Evolutionary conservation across 179 eudicot genomes (phyloP).

Genomic region (Corrigiola litoralis): DNA sequence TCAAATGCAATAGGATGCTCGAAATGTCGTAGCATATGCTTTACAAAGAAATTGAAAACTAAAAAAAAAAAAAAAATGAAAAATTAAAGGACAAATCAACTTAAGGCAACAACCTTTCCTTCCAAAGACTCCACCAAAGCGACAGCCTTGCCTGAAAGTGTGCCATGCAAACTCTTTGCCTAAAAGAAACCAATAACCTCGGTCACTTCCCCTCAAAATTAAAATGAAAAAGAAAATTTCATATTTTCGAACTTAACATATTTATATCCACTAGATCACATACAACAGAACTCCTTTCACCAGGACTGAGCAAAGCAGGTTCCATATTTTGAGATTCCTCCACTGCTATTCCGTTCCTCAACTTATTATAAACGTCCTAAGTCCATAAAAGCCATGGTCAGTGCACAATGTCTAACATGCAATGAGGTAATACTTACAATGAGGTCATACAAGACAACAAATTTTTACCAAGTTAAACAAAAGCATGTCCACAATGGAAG

Average conservation of each 20-base stretch:
- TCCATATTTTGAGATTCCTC: conserved; percentile 62
- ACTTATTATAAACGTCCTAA: conserved; percentile 75
- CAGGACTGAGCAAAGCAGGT: conserved; percentile 50
- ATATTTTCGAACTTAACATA: too few relatives aligned
- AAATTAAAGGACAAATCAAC: not conserved
- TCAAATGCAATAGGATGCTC: not conserved
- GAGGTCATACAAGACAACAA: not conserved
- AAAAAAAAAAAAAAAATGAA: not conserved
- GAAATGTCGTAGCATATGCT: not conserved
- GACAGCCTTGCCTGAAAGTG: conserved; percentile 63
- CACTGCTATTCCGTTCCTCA: conserved; percentile 79
- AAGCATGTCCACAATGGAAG: conserved; percentile 63
- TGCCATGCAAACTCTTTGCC: conserved; percentile 79
- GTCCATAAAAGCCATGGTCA: conserved; percentile 4
- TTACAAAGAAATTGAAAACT: too few relatives aligned
- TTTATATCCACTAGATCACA: conserved; percentile 19
- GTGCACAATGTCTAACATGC: not conserved
- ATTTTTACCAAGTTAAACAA: conserved; percentile 58
- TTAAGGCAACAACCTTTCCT: conserved; percentile 60
- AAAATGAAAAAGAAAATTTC: not conserved
- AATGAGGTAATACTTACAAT: not conserved
- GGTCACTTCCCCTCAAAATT: not conserved
- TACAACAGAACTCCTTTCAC: conserved; percentile 75
- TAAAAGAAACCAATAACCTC: conserved; percentile 23
- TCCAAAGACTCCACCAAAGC: conserved; percentile 77